Evolutionary conservation across 805 yeast species (phyloP).

Genomic region (Wickerhamiella alocasiicola): DNA sequence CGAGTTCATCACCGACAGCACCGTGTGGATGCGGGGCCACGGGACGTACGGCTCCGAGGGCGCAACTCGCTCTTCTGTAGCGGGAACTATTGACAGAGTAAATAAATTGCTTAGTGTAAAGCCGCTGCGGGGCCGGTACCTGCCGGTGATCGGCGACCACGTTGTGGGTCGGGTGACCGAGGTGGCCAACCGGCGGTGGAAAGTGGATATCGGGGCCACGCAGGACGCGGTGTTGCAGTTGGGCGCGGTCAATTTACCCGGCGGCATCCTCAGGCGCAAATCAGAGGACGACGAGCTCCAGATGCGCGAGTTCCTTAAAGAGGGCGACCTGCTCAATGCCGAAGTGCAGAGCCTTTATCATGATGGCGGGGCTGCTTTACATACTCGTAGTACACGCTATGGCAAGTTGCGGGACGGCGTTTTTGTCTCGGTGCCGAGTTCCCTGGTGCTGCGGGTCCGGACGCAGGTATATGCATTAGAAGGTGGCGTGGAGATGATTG

Average conservation of each 20-base stretch:
- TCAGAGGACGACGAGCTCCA: slow-evolving; percentile 91
- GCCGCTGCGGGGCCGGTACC: slow-evolving; percentile 77
- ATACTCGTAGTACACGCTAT: slow-evolving; percentile 87
- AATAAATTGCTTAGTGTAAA: slow-evolving; percentile 75
- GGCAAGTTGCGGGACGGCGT: slow-evolving; percentile 91
- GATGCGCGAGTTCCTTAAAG: slow-evolving; percentile 87
- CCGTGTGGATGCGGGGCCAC: slow-evolving; percentile 97
- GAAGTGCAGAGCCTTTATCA: slow-evolving; percentile 84
- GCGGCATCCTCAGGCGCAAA: slow-evolving; percentile 89
- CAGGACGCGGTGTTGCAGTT: slow-evolving; percentile 86
- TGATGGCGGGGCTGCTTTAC: slow-evolving; percentile 88
- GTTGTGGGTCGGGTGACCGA: slow-evolving; percentile 87
- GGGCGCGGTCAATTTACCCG: slow-evolving; percentile 94
- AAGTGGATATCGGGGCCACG: slow-evolving; percentile 89
- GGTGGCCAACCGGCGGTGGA: slow-evolving; percentile 91
- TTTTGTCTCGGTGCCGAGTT: slow-evolving; percentile 67
- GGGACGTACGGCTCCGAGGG: slow-evolving; percentile 69
- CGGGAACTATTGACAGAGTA: slow-evolving; percentile 78
- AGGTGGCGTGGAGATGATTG: slow-evolving; percentile 74
- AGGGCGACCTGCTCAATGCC: slow-evolving; percentile 90
- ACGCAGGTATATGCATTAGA: slow-evolving; percentile 83
- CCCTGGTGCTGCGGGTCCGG: slow-evolving; percentile 71
- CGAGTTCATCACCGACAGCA: slow-evolving; percentile 88
- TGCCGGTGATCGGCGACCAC: slow-evolving; percentile 95
- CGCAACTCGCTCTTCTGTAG: slow-evolving; percentile 77